These are phyloP conservation scores for Spathaspora girioi DNA, from an alignment of 805 yeast species.

Conservation along the genomic window DNA sequence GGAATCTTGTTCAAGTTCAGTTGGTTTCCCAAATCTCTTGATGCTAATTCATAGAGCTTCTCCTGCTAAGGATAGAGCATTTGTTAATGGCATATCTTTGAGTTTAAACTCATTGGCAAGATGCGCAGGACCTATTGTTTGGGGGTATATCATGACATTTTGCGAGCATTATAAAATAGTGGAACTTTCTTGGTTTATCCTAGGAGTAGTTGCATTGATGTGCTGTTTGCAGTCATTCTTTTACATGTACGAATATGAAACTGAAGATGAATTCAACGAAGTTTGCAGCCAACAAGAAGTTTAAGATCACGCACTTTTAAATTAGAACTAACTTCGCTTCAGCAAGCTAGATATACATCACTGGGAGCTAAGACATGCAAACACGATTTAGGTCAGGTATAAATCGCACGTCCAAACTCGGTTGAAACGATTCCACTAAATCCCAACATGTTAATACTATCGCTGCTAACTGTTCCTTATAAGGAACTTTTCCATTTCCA, in stretches of 20 bases:
- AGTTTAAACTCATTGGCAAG: conserved; percentile 35
- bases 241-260: conserved; percentile 20
- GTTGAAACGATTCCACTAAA: no score
- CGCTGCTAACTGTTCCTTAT: no score
- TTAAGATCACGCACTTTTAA: not conserved
- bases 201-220: conserved; percentile 19
- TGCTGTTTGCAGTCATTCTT: conserved; percentile 16
- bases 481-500: no score
- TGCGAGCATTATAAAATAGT: conserved; percentile 19
- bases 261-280: conserved; percentile 17
- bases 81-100: conserved; percentile 52
- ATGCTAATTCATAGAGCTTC: conserved; percentile 49
- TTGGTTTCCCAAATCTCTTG: conserved; percentile 42
- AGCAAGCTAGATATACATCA: no score
- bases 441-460: no score
- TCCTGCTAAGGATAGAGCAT: conserved; percentile 46
- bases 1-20: conserved; percentile 27
- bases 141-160: conserved; percentile 25
- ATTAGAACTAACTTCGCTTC: no score
- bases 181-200: conserved; percentile 26
- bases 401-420: no score
- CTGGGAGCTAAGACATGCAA: no score
- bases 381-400: no score
- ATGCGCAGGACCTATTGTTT: conserved; percentile 23
- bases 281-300: conserved; percentile 3